Percentiles rank a stretch among this genome's conserved stretches.
These are phyloP conservation scores for Psilocybe subaeruginosa DNA, from an alignment of 768 basidiomycete genomes.

Conservation along the genomic window DNA sequence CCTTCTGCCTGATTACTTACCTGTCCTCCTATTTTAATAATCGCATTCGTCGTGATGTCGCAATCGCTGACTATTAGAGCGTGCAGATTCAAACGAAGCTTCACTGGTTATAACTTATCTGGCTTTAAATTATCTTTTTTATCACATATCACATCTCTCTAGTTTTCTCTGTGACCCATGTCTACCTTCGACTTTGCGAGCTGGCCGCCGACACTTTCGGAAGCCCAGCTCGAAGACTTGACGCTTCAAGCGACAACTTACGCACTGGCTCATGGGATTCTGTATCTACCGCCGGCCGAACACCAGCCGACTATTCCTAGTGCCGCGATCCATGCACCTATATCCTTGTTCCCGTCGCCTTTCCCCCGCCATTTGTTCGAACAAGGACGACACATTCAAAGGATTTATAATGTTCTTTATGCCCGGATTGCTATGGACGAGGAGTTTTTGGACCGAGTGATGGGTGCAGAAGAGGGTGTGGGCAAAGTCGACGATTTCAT, in stretches of 20 bases:
- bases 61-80: constrained; percentile 15
- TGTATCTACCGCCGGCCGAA: constrained; percentile 70
- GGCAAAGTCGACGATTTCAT: constrained; percentile 87
- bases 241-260: constrained; percentile 75
- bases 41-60: constrained; percentile 19
- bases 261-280: constrained; percentile 81
- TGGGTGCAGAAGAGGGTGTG: constrained; percentile 80
- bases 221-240: constrained; percentile 60
- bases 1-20: not conserved
- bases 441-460: constrained; percentile 78
- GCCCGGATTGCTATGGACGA: constrained; percentile 80
- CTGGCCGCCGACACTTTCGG: constrained; percentile 79
- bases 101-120: not conserved
- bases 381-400: constrained; percentile 68
- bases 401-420: constrained; percentile 83
- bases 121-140: not conserved
- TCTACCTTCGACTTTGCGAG: constrained; percentile 46
- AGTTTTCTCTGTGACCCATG: constrained; percentile 5
- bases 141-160: not conserved
- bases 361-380: constrained; percentile 76
- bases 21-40: not conserved
- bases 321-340: constrained; percentile 88
- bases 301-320: constrained; percentile 55
- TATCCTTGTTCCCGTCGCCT: constrained; percentile 87
- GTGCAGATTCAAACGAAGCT: not conserved